Evolutionary conservation across 1,284 basidiomycete species (phyloP), one percentile per base, ranked within the genome.

Genomic region (Naganishia cerealis): DNA sequence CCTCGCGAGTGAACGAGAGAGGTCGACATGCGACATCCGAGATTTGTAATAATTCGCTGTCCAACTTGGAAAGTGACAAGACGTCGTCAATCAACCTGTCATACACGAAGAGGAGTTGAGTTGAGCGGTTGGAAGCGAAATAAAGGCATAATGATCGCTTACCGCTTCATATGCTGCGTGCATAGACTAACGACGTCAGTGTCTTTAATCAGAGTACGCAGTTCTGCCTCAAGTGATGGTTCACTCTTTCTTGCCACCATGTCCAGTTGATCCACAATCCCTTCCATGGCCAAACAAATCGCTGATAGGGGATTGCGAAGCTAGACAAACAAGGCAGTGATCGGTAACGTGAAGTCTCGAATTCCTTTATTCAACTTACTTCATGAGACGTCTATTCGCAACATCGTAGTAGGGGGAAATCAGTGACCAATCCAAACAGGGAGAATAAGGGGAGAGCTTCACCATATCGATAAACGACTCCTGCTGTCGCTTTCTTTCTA

Each of bases 401-500:
- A 18, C 24, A 40, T 3, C 29, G 50, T 33, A 33, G 43, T 50
- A 3, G 38, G n/a, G 4, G 29, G 29, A 33, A 29, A 39, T 38
- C 39, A 61, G 33, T 40, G 40, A 63, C 24, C 24, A 53, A 4
- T 26, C 39, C 7, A 7, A 1, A 43, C 24, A n/a, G 16, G 12
- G n/a, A 15, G 16, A 9, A 36, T 18, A n/a, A 18, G 59, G 21
- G 26, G 38, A 38, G 12, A 29, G 18, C 62, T 68, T 65, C 48
- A 72, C 72, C 72, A 74, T 73, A 50, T 74, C 73, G 24, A 75
- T 70, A 65, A 74, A 75, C 15, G 71, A 59, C 53, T 75, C 73
- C 57, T 74, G 73, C 46, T 71, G 67, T 1, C 56, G 56, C 52
- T 71, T 70, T 57, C 71, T 59, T 38, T 72, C 69, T 42, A 73